Percentiles rank a stretch among this genome's conserved stretches.
Evolutionary conservation across 495 filamentous ascomycete genomes (phyloP).

Genomic region (Hyaloscypha hepaticicola): DNA sequence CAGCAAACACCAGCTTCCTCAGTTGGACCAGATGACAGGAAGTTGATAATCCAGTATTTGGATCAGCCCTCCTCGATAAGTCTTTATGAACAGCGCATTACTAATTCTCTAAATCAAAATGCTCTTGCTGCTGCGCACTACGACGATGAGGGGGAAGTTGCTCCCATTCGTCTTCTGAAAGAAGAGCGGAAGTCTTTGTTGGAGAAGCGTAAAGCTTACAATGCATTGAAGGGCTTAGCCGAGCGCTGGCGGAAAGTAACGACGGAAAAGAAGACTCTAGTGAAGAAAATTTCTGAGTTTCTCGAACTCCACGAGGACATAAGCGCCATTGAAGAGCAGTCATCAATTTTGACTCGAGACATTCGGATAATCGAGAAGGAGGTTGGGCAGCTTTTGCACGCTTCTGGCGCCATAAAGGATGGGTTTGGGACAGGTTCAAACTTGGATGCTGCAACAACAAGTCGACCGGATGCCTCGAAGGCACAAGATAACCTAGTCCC

Average conservation of each 20-base stretch:
- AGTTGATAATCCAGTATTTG: slow-evolving; percentile 31
- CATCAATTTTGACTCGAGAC: slow-evolving; percentile 10
- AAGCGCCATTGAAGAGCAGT: slow-evolving; percentile 14
- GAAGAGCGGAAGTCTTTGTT: slow-evolving; percentile 24
- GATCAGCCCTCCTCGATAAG: slow-evolving; percentile 16
- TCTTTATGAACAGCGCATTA: slow-evolving; percentile 27
- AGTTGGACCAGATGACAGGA: slow-evolving; percentile 23
- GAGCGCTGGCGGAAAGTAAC: slow-evolving; percentile 4
- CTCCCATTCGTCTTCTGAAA: slow-evolving; percentile 25
- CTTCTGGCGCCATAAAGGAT: slow-evolving; percentile 29
- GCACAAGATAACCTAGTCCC: slow-evolving; percentile 1
- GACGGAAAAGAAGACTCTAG: slow-evolving; percentile 19
- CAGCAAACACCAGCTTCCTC: slow-evolving; percentile 19
- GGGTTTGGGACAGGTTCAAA: slow-evolving; percentile 25
- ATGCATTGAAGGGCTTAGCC: slow-evolving; percentile 4
- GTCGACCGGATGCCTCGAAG: slow-evolving; percentile 5
- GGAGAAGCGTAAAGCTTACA: slow-evolving; percentile 22
- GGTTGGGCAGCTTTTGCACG: slow-evolving; percentile 18
- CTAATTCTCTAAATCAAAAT: slow-evolving; percentile 27
- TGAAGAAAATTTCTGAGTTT: slow-evolving; percentile 9
- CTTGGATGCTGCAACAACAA: background rate
- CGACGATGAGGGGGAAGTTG: slow-evolving; percentile 9
- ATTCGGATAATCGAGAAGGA: slow-evolving; percentile 24
- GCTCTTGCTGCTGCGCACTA: slow-evolving; percentile 26
- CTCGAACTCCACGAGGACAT: slow-evolving; percentile 22